Conservation (phyloP, 768 basidiomycete genomes). For the Russula abietina region DNA sequence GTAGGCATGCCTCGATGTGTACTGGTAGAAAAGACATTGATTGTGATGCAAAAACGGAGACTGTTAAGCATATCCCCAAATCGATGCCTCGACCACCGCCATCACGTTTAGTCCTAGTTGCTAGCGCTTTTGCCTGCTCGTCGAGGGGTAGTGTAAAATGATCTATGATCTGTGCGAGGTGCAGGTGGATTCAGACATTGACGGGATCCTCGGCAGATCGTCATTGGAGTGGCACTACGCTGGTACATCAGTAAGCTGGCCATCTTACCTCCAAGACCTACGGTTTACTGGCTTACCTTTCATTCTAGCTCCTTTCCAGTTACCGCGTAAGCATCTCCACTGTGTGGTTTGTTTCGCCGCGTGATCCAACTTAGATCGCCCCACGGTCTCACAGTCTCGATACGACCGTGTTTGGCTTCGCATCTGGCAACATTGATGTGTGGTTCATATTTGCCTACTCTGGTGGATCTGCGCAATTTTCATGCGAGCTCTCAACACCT, state of each 20-base stretch:
- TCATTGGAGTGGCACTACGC: constrained; percentile 60
- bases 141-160: too few species aligned
- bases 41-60: too few species aligned
- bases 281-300: neutral
- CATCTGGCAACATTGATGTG: constrained; percentile 45
- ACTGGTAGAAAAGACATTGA: too few species aligned
- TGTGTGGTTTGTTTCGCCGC: neutral
- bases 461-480: constrained; percentile 47
- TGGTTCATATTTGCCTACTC: constrained; percentile 64
- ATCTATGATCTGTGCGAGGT: constrained; percentile 33
- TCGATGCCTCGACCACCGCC: too few species aligned
- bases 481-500: constrained; percentile 37
- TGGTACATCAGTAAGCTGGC: constrained; percentile 49
- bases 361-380: constrained; percentile 1
- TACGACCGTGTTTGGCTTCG: constrained; percentile 60
- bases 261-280: neutral
- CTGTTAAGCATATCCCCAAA: too few species aligned
- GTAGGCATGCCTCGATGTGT: too few species aligned
- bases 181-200: constrained; percentile 42
- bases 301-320: constrained; percentile 51
- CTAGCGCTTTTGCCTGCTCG: too few species aligned
- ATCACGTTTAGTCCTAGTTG: too few species aligned
- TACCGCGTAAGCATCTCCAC: constrained; percentile 41
- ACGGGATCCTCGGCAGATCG: constrained; percentile 43
- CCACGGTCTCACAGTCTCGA: constrained; percentile 31